A percentile compares a stretch with the other conserved stretches of the same genome.
Evolutionary conservation across 176 grass and related monocot genomes (phyloP).

Genomic region (maize (Zea mays)): Zm-B73-REFERENCE-NAM-5.0 NC_050100.1:159527001-159527500

Average conservation of each 20-base stretch:
- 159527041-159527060: not conserved
- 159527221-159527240: constrained; percentile 90
- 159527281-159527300: constrained; percentile 89
- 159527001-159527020: constrained; percentile 12
- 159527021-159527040: not conserved
- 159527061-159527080: not conserved
- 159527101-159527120: not conserved
- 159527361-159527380: constrained; percentile 41
- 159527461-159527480: constrained; percentile 62
- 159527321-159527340: constrained; percentile 78
- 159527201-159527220: constrained; percentile 98
- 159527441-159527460: constrained; percentile 79
- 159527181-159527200: constrained; percentile 95
- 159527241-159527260: constrained; percentile 97
- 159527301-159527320: constrained; percentile 95
- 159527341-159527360: constrained; percentile 48
- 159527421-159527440: constrained; percentile 45
- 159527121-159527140: constrained; percentile 22
- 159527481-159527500: constrained; percentile 48
- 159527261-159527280: constrained; percentile 89
- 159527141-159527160: constrained; percentile 63
- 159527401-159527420: constrained; percentile 40
- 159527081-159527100: not conserved
- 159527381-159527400: constrained; percentile 52
- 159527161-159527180: constrained; percentile 97